Evolutionary conservation across 768 basidiomycete species (phyloP).

Genomic region (Infundibulicybe gibba): DNA sequence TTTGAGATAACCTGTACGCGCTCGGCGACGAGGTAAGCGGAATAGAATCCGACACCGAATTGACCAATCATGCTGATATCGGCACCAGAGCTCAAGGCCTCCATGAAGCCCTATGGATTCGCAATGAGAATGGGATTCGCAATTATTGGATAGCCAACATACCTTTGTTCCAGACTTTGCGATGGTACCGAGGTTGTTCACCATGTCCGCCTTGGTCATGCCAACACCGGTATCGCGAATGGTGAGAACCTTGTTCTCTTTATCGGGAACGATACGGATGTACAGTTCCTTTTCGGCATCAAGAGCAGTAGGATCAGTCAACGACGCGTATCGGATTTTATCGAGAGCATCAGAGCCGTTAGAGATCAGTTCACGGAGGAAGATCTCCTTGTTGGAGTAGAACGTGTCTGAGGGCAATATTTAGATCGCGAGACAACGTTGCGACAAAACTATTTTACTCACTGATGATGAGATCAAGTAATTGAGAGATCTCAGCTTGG

Average conservation of each 20-base stretch:
- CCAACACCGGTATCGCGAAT: conserved; percentile 97
- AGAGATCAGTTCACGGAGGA: conserved; percentile 97
- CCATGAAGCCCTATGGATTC: conserved; percentile 88
- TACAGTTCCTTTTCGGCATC: conserved; percentile 89
- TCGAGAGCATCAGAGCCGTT: conserved; percentile 98
- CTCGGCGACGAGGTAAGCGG: conserved; percentile 98
- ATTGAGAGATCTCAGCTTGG: conserved; percentile 99
- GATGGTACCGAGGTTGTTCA: conserved; percentile 98
- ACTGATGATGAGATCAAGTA: conserved; percentile 99
- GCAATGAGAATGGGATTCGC: conserved; percentile 5
- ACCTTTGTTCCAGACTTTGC: conserved; percentile 95
- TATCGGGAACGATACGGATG: conserved; percentile 94
- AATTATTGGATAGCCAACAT: conserved; percentile 10
- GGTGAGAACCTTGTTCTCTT: conserved; percentile 88
- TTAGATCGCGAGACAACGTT: conserved; percentile 5
- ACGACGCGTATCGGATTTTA: conserved; percentile 96
- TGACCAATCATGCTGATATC: conserved; percentile 97
- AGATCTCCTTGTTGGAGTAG: conserved; percentile 99
- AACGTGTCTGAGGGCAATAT: conserved; percentile 73
- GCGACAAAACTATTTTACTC: conserved; percentile 23
- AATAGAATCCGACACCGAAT: conserved; percentile 99
- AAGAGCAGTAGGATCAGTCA: conserved; percentile 89
- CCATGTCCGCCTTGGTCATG: conserved; percentile 99
- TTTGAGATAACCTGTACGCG: conserved; percentile 98
- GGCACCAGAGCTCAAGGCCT: conserved; percentile 87